phyloP scores from a whole-genome alignment of 129 eudicot genomes.

The Lactuca sativa region DNA sequence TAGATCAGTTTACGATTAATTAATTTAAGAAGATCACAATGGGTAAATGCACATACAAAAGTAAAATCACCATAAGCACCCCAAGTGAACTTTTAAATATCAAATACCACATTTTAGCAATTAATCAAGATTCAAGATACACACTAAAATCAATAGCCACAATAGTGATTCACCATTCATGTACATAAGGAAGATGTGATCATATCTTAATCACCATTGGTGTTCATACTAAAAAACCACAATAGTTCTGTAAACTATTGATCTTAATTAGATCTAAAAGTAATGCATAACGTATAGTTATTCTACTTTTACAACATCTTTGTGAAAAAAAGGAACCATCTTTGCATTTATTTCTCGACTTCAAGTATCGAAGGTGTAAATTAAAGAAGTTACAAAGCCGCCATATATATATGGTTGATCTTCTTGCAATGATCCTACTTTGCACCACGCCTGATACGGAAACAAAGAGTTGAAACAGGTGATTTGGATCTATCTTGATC shows the following conservation, averaged over 20 bases:
- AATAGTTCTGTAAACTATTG: not conserved
- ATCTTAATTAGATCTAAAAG: slow-evolving; percentile 9
- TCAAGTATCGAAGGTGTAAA: slow-evolving; percentile 16
- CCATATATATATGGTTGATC: not conserved
- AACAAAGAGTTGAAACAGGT: slow-evolving; percentile 48
- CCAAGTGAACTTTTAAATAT: not conserved
- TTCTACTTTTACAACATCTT: slow-evolving; percentile 20
- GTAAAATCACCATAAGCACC: not conserved
- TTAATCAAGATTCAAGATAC: slow-evolving; percentile 6
- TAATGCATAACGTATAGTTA: not conserved
- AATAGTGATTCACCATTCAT: not conserved
- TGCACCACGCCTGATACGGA: slow-evolving; percentile 34
- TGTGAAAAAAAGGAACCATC: not conserved
- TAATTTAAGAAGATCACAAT: no score
- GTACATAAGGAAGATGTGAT: not conserved
- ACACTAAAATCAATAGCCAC: slow-evolving; percentile 1
- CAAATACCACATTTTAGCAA: slow-evolving; percentile 5
- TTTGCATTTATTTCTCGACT: slow-evolving; percentile 18
- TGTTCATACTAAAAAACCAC: slow-evolving; percentile 1
- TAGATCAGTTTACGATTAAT: not conserved
- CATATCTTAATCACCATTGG: not conserved
- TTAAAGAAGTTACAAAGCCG: not conserved
- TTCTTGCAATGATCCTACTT: slow-evolving; percentile 1
- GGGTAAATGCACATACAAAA: no score
- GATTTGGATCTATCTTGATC: slow-evolving; percentile 31